Base-by-base conservation (phyloP, 2,329 filamentous ascomycete genomes). In the Curvularia sp. region DNA sequence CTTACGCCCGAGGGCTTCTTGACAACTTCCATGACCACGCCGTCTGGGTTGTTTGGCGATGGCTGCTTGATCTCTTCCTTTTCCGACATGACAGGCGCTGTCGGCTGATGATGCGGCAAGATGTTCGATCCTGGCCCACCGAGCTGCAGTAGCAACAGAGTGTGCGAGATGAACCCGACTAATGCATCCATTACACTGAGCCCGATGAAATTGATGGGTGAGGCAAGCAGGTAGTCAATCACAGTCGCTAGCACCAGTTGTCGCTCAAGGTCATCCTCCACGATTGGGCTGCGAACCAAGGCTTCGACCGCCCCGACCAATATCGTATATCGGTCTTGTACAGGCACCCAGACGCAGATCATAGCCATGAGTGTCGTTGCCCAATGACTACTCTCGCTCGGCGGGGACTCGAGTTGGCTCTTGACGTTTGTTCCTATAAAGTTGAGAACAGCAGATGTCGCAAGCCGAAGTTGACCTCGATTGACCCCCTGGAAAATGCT, bases 111-210 rank as follows among this genome's bases (percentile, higher is more conserved):
- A 61, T 79, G 77, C 10, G 75, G 71, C 44, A 68, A 61, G 41
- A 77, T 77, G 13, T 74, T 70, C 9, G 76, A 73, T 35, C 77
- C 74, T n/a, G 77, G 72, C 0, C 80, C 79, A 12, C 80, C 79
- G 28, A 92, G 83, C 69, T 92, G 90, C 13, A 97, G 83, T 8
- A 96, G 81, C 68, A 88, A 85, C 66, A 92, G 86, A 73, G 94
- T 90, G 72, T 96, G 92, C 64, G 92, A 89, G 63, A 97, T 86
- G 13, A 99, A 83, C 1, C 92, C 90, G 13, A 96, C 83, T 28
- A 98, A 82, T 18, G 98, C 89, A 75, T 99, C 95, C 88, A 98
- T 98, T 52, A 98, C 90, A 74, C 93, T 97, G 46, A 99, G 82
- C 1, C 95, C 95, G 61, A 99, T 97, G 72, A 98, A 84, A 77